A percentile compares a stretch with the other conserved stretches of the same genome.
phyloP scores from a whole-genome alignment of 2,329 filamentous ascomycete species.

The Paraphoma sp. region DNA sequence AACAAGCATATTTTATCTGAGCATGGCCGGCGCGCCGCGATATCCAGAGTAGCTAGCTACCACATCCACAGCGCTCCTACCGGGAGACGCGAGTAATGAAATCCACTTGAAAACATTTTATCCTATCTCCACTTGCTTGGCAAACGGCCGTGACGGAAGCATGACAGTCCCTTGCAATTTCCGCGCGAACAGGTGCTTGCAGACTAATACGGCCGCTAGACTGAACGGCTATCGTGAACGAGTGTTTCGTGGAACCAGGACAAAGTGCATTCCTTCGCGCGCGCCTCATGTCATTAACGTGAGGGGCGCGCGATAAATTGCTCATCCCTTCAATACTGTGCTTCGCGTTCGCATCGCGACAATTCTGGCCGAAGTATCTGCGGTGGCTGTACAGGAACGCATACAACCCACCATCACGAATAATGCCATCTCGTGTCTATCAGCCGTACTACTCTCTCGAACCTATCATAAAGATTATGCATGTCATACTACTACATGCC shows the following conservation, averaged over 20 bases:
- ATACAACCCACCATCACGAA: background rate
- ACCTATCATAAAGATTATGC: background rate
- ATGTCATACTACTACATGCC: background rate
- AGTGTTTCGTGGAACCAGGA: constrained; percentile 5
- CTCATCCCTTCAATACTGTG: constrained; percentile 1
- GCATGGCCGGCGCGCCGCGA: constrained; percentile 11
- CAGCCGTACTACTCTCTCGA: background rate
- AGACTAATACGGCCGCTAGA: constrained; percentile 7
- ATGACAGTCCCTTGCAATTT: constrained; percentile 14
- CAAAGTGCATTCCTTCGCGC: constrained; percentile 3
- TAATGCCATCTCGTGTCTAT: background rate
- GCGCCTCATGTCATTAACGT: constrained; percentile 1
- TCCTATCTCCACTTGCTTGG: constrained; percentile 6
- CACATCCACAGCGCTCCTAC: constrained; percentile 3
- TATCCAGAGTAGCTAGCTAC: constrained; percentile 8
- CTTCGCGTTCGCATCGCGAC: background rate
- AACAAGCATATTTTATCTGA: constrained; percentile 6
- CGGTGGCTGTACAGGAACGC: background rate
- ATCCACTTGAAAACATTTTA: constrained; percentile 3
- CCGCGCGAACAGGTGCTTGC: constrained; percentile 6
- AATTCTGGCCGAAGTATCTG: background rate
- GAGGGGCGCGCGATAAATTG: background rate
- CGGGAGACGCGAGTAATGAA: constrained; percentile 19
- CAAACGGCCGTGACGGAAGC: background rate
- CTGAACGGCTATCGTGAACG: constrained; percentile 15